Percentiles rank a stretch among this genome's conserved stretches.
Conservation (phyloP, 1,284 basidiomycete genomes). For the Phlebopus sp. region DNA sequence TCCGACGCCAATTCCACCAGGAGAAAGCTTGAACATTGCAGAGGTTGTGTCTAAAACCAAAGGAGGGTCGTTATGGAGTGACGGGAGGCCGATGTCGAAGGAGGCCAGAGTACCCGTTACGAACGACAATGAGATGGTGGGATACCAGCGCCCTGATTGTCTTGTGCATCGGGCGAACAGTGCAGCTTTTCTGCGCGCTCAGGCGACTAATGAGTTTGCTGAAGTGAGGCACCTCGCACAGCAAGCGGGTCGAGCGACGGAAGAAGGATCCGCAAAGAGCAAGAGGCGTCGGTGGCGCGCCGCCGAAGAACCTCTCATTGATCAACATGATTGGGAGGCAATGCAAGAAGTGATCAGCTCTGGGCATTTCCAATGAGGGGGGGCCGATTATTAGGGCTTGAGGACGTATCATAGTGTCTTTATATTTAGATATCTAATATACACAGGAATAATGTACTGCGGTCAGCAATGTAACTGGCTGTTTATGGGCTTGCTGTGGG, state of each 20-base stretch:
- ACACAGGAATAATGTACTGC: too few species aligned
- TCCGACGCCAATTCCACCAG: slow-evolving; percentile 76
- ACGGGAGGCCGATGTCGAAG: slow-evolving; percentile 52
- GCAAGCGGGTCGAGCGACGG: slow-evolving; percentile 41
- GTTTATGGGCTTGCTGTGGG: too few species aligned
- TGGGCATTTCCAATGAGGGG: slow-evolving; percentile 1
- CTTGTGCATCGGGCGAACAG: slow-evolving; percentile 60
- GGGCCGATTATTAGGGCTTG: background rate
- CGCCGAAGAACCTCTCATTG: slow-evolving; percentile 2
- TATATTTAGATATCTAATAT: background rate
- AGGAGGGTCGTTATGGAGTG: slow-evolving; percentile 59
- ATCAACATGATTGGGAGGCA: slow-evolving; percentile 19
- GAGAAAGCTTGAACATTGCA: slow-evolving; percentile 81
- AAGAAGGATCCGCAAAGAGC: slow-evolving; percentile 25
- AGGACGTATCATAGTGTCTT: background rate
- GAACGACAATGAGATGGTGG: slow-evolving; percentile 30
- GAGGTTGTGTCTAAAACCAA: slow-evolving; percentile 64
- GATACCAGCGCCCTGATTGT: slow-evolving; percentile 55
- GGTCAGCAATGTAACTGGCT: too few species aligned
- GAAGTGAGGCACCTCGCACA: slow-evolving; percentile 67
- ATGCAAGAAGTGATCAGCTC: slow-evolving; percentile 28
- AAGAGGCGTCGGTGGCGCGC: background rate
- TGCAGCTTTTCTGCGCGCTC: slow-evolving; percentile 68
- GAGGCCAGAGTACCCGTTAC: slow-evolving; percentile 14
- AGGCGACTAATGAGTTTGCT: slow-evolving; percentile 64